These are phyloP conservation scores for Wallemia mellicola DNA, from an alignment of 1,284 basidiomycete genomes.

Conservation along the genomic window DNA sequence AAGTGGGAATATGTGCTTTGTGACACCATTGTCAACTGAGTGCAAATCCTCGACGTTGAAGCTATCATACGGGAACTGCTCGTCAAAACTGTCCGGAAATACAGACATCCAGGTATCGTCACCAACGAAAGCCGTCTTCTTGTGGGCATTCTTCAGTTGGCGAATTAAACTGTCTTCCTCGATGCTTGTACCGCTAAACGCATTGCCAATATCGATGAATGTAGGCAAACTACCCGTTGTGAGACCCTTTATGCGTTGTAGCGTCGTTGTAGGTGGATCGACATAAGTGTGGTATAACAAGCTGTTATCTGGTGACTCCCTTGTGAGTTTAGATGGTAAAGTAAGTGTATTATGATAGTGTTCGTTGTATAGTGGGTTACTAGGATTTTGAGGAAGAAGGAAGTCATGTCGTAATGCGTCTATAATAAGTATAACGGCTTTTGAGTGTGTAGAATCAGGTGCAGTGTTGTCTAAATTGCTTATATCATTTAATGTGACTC, in stretches of 20 bases:
- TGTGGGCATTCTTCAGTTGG: conserved; percentile 16
- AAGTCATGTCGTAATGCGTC: conserved; percentile 91
- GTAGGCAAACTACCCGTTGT: conserved; percentile 90
- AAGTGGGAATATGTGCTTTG: conserved; percentile 48
- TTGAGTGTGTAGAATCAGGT: conserved; percentile 31
- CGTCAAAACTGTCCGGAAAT: conserved; percentile 46
- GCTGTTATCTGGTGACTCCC: conserved; percentile 31
- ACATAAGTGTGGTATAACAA: conserved; percentile 66
- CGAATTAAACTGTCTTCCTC: conserved; percentile 54
- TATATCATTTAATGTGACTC: conserved; percentile 38
- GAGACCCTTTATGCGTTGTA: conserved; percentile 81
- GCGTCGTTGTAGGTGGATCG: conserved; percentile 81
- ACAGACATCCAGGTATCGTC: conserved; percentile 89
- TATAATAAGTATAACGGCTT: conserved; percentile 59
- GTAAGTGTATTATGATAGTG: conserved; percentile 57
- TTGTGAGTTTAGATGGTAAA: conserved; percentile 40
- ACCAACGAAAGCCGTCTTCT: conserved; percentile 37
- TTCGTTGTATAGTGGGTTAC: conserved; percentile 26
- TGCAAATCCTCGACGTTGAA: conserved; percentile 98
- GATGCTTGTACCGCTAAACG: conserved; percentile 62
- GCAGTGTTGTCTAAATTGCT: conserved; percentile 19
- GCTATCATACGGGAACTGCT: conserved; percentile 63
- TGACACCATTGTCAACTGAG: conserved; percentile 75
- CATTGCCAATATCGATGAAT: conserved; percentile 73
- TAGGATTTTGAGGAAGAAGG: conserved; percentile 32